These are phyloP conservation scores for Globisporangium yorkense DNA, from an alignment of 352 stramenopile genomes.

Conservation along the genomic window DNA sequence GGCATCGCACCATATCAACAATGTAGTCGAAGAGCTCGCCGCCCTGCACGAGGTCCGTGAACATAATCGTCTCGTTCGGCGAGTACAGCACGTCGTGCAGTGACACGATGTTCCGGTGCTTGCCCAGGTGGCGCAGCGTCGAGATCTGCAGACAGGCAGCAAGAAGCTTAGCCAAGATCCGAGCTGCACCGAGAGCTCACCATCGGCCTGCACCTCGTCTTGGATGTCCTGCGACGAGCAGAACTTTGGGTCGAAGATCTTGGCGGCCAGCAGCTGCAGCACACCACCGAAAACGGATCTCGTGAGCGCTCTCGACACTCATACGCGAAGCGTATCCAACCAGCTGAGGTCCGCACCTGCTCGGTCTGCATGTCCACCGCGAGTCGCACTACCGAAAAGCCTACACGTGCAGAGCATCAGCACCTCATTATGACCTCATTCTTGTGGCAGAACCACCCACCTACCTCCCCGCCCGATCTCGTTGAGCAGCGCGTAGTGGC, in stretches of 20 bases:
- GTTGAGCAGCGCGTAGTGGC: conserved; percentile 50
- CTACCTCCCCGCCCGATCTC: conserved; percentile 60
- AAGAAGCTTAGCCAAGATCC: no score
- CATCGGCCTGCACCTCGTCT: conserved; percentile 29
- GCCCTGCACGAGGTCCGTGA: conserved; percentile 70
- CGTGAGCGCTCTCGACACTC: neutral
- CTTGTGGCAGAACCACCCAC: neutral
- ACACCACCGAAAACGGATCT: neutral
- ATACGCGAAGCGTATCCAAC: conserved; percentile 5
- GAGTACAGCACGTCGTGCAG: conserved; percentile 61
- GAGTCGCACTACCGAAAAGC: conserved; percentile 63
- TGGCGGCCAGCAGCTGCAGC: conserved; percentile 43
- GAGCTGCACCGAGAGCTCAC: no score
- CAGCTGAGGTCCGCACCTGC: conserved; percentile 14
- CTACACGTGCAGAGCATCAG: conserved; percentile 15
- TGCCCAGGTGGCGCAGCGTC: conserved; percentile 48
- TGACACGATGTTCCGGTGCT: conserved; percentile 63
- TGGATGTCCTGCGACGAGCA: conserved; percentile 53
- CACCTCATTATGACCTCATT: neutral
- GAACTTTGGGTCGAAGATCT: conserved; percentile 68
- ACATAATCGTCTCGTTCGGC: conserved; percentile 69
- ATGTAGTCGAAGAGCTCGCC: conserved; percentile 83
- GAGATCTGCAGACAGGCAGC: conserved; percentile 31
- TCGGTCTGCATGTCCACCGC: conserved; percentile 50
- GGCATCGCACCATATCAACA: conserved; percentile 15